Conservation (phyloP, 1,139 yeast genomes). For the Geotrichum aggregatum region DNA sequence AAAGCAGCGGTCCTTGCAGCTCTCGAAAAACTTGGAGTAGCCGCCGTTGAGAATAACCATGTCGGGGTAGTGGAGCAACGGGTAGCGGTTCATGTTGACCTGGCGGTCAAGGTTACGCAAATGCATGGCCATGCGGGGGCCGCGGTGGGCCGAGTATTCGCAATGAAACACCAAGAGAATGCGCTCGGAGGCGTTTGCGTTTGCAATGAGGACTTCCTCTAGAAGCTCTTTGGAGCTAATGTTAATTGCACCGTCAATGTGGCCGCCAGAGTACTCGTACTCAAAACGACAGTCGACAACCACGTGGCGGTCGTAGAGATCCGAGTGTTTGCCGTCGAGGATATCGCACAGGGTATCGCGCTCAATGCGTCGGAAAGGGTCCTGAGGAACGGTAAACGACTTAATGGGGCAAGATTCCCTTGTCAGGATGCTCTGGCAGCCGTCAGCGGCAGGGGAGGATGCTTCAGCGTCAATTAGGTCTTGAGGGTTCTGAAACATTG, state of each 20-base stretch:
- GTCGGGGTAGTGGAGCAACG: slow-evolving; percentile 79
- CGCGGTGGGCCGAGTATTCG: slow-evolving; percentile 87
- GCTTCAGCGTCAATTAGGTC: slow-evolving; percentile 30
- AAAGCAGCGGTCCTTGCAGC: slow-evolving; percentile 51
- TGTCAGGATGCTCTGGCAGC: slow-evolving; percentile 4
- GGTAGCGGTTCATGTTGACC: slow-evolving; percentile 69
- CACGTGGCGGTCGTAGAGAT: slow-evolving; percentile 55
- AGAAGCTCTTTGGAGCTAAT: slow-evolving; percentile 66
- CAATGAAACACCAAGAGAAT: slow-evolving; percentile 79
- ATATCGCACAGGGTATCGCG: slow-evolving; percentile 61
- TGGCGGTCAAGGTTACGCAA: slow-evolving; percentile 78
- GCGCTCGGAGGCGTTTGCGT: slow-evolving; percentile 32
- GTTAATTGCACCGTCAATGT: slow-evolving; percentile 77
- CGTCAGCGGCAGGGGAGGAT: slow-evolving; percentile 17
- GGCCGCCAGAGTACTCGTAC: slow-evolving; percentile 91
- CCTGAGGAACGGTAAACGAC: slow-evolving; percentile 47
- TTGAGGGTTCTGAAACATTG: slow-evolving; percentile 53
- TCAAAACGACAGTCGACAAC: slow-evolving; percentile 90
- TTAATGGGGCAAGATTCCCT: slow-evolving; percentile 29
- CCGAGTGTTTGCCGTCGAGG: slow-evolving; percentile 52
- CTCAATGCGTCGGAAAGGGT: slow-evolving; percentile 70
- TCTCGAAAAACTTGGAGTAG: slow-evolving; percentile 68
- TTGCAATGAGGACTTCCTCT: slow-evolving; percentile 43
- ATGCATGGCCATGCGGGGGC: slow-evolving; percentile 88
- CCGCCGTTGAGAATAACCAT: slow-evolving; percentile 88